phyloP scores from a whole-genome alignment of 108 stramenopile species.

The Cyclostephanos invisitatus region DNA sequence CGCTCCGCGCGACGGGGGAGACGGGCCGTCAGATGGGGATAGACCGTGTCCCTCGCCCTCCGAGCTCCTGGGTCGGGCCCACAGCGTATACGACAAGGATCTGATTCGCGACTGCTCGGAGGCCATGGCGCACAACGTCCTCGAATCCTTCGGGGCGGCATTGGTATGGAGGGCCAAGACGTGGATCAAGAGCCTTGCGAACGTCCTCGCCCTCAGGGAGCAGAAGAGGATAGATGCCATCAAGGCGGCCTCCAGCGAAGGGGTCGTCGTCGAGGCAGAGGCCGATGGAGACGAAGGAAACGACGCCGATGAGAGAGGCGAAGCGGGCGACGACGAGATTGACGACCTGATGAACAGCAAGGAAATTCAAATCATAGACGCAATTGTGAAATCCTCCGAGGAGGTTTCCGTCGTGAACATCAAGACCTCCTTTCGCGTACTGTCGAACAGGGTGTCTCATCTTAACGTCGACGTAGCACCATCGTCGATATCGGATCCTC shows the following conservation, averaged over 20 bases:
- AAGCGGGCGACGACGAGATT: constrained; percentile 12
- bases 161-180: constrained; percentile 74
- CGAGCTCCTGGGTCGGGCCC: constrained; percentile 57
- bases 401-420: constrained; percentile 63
- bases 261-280: constrained; percentile 6
- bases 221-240: constrained; percentile 33
- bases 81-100: constrained; percentile 70
- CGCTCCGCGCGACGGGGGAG: neutral
- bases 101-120: constrained; percentile 66
- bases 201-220: constrained; percentile 58
- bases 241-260: constrained; percentile 18
- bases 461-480: constrained; percentile 6
- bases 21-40: neutral
- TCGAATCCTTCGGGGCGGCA: constrained; percentile 77
- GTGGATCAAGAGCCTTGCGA: constrained; percentile 66
- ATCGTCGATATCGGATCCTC: constrained; percentile 26
- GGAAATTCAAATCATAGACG: constrained; percentile 52
- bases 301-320: constrained; percentile 5
- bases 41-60: constrained; percentile 47
- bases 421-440: constrained; percentile 73
- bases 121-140: constrained; percentile 74
- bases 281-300: neutral
- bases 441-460: constrained; percentile 21
- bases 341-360: constrained; percentile 41
- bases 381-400: constrained; percentile 46